phyloP scores from a whole-genome alignment of 164 flowering plant species.

The Berberis vulgaris region DNA sequence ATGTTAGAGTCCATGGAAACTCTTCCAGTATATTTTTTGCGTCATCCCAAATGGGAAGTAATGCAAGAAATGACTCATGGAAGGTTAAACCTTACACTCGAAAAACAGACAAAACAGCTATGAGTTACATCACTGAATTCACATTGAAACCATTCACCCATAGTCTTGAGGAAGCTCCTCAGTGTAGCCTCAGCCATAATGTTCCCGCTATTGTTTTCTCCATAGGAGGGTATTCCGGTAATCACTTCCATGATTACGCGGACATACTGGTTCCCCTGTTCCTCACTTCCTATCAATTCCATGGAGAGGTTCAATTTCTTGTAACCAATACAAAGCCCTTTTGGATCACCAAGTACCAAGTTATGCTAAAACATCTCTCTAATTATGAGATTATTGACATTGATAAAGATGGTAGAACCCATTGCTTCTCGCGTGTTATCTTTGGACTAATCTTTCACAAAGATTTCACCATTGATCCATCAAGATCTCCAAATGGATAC shows the following conservation, averaged over 20 bases:
- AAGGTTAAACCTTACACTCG: slow-evolving; percentile 61
- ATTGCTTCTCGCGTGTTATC: slow-evolving; percentile 40
- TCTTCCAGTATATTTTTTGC: slow-evolving; percentile 36
- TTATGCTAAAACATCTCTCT: slow-evolving; percentile 34
- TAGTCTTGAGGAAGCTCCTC: slow-evolving; percentile 18
- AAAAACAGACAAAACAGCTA: slow-evolving; percentile 35
- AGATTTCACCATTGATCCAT: slow-evolving; percentile 44
- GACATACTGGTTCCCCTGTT: slow-evolving; percentile 62
- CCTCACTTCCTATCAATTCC: slow-evolving; percentile 30
- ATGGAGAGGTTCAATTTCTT: slow-evolving; percentile 62
- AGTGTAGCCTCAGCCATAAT: slow-evolving; percentile 34
- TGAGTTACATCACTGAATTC: slow-evolving; percentile 26
- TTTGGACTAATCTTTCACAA: slow-evolving; percentile 47
- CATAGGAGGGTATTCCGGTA: slow-evolving; percentile 55
- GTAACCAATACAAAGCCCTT: slow-evolving; percentile 19
- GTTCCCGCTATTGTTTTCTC: slow-evolving; percentile 65
- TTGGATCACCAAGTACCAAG: slow-evolving; percentile 37
- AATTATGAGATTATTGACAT: slow-evolving; percentile 39
- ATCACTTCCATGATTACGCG: slow-evolving; percentile 65
- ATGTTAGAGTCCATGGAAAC: slow-evolving; percentile 44
- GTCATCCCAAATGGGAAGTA: slow-evolving; percentile 8
- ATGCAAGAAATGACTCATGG: slow-evolving; percentile 29
- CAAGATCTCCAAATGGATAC: slow-evolving; percentile 24
- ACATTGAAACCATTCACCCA: slow-evolving; percentile 15
- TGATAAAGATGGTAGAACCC: slow-evolving; percentile 31